Evolutionary conservation across 176 grass and related monocot species (phyloP), one percentile per base, ranked within the genome.

Genomic region (Elaeis guineensis): DNA sequence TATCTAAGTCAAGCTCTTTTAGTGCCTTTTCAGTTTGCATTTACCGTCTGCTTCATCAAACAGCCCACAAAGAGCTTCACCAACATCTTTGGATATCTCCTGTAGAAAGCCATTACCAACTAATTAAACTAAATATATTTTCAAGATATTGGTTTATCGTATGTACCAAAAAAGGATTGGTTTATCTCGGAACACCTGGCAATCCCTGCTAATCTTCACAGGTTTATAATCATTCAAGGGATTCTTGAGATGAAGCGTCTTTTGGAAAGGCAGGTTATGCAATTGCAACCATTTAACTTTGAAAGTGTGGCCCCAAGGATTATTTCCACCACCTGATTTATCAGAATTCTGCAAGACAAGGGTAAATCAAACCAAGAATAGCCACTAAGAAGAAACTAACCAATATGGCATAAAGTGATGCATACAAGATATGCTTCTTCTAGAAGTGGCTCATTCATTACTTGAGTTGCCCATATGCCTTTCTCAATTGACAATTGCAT

Each of bases 211-310:
- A 30, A 61, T 61, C 25, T 61, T 61, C 17, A 61, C 58, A 29
- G 58, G 58, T 30, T 61, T 61, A 24, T n/a, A 61, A 61, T 32
- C 58, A 61, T 61, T 61, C 58, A 61, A 29, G 17, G 58, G 58
- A 24, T 61, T 61, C 58, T 61, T 61, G 26, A 61, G 58, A 29
- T 61, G 58, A 61, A 61, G 58, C 6, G 26, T 61, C 26, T 61
- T 61, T 16, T 35, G 58, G 58, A 61, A 30, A 35, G 58, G 58
- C 26, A 61, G 26, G 25, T 61, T 24, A 25, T 61, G 25, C 25
- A 35, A 35, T 18, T 15, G 14, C 9, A 61, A 32, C 58, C 58
- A 61, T 61, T 29, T 61, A 61, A 61, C 26, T 61, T 61, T 30
- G 58, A 61, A 61, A 29, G 58, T 29, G 58, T 24, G 58, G 4